phyloP scores from a whole-genome alignment of 2,329 filamentous ascomycete genomes.

The Pseudocercospora ulei region DNA sequence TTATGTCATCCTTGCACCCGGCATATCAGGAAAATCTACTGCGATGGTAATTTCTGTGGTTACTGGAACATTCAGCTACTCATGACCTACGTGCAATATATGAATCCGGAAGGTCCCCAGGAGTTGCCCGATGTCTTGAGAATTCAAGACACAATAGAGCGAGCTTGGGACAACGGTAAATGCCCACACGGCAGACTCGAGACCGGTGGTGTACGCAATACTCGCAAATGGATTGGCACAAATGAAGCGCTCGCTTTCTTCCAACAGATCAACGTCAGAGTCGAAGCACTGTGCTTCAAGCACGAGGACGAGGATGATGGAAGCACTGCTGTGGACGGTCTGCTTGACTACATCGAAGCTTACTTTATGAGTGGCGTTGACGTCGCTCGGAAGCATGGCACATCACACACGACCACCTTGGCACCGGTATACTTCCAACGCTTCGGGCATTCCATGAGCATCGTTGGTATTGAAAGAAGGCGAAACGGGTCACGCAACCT shows the following conservation, averaged over 20 bases:
- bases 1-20: slow-evolving; percentile 65
- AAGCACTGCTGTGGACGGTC: slow-evolving; percentile 44
- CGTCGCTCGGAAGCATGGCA: slow-evolving; percentile 44
- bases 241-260: slow-evolving; percentile 80
- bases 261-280: slow-evolving; percentile 49
- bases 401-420: slow-evolving; percentile 60
- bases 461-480: slow-evolving; percentile 70
- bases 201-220: slow-evolving; percentile 78
- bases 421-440: slow-evolving; percentile 89
- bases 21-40: slow-evolving; percentile 72
- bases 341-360: slow-evolving; percentile 58
- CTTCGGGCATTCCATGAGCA: slow-evolving; percentile 80
- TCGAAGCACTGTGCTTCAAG: slow-evolving; percentile 45
- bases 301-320: slow-evolving; percentile 36
- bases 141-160: slow-evolving; percentile 78
- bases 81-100: slow-evolving; percentile 57
- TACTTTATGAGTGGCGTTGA: slow-evolving; percentile 58
- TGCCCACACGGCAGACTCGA: slow-evolving; percentile 64
- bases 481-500: slow-evolving; percentile 57
- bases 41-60: slow-evolving; percentile 84
- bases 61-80: slow-evolving; percentile 95
- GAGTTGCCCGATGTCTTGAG: slow-evolving; percentile 64
- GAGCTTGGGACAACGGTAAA: slow-evolving; percentile 77
- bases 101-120: slow-evolving; percentile 20
- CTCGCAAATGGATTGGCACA: slow-evolving; percentile 90